Evolutionary conservation across 139 green algal genomes (phyloP).

Genomic region (Trebouxia sp.): DNA sequence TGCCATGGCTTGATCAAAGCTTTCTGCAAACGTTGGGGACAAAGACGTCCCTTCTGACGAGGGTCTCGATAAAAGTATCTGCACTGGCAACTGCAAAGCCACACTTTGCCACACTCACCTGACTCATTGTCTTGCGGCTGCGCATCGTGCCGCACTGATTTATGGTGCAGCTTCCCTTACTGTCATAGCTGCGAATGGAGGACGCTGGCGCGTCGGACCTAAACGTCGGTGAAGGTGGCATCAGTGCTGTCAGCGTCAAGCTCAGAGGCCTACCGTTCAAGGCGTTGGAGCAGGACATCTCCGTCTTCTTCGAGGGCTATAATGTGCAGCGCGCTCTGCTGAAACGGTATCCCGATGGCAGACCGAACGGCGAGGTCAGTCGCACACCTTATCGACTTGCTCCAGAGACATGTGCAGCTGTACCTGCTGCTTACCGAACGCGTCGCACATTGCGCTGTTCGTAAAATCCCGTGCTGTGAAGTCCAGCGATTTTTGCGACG

Average conservation of each 20-base stretch:
- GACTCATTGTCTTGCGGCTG: neutral
- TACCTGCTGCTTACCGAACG: no score
- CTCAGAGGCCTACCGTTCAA: slow-evolving; percentile 69
- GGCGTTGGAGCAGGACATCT: slow-evolving; percentile 60
- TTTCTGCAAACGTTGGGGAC: no score
- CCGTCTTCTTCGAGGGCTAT: slow-evolving; percentile 65
- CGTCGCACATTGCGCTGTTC: no score
- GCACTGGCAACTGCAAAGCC: neutral
- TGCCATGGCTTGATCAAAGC: no score
- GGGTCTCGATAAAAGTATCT: slow-evolving; percentile 4
- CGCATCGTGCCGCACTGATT: no score
- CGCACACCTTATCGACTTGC: neutral
- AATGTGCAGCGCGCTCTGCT: slow-evolving; percentile 32
- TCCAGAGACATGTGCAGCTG: slow-evolving; percentile 72
- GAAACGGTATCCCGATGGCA: slow-evolving; percentile 54
- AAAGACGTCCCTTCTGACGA: no score
- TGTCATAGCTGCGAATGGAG: neutral
- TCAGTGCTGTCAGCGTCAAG: slow-evolving; percentile 23
- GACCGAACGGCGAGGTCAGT: slow-evolving; percentile 67
- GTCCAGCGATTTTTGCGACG: no score
- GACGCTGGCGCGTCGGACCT: neutral
- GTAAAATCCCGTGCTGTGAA: no score
- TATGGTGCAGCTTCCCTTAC: neutral
- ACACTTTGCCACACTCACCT: neutral
- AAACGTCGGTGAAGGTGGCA: slow-evolving; percentile 6